These are phyloP conservation scores for Blastocrithidia nonstop DNA, from an alignment of 208 protist species.

Conservation along the genomic window DNA sequence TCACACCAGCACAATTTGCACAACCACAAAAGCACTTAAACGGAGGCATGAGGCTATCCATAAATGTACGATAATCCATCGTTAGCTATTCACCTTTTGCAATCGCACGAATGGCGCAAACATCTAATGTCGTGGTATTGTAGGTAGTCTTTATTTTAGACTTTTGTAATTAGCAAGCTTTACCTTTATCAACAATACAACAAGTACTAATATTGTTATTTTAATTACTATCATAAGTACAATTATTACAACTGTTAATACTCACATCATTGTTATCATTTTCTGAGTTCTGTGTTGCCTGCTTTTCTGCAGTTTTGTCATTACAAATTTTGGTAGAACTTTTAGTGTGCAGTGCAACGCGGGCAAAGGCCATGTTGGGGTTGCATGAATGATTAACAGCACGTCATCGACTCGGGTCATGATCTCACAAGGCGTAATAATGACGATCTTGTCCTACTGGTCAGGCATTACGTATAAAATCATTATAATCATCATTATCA, in stretches of 20 bases:
- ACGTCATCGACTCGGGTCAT: slow-evolving; percentile 42
- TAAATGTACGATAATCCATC: slow-evolving; percentile 80
- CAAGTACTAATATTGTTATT: too few relatives aligned
- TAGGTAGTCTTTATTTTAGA: too few relatives aligned
- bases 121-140: slow-evolving; percentile 42
- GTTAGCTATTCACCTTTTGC: slow-evolving; percentile 68
- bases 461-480: slow-evolving; percentile 66
- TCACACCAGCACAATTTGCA: slow-evolving; percentile 22
- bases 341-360: too few relatives aligned
- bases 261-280: too few relatives aligned
- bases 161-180: too few relatives aligned
- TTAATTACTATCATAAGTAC: too few relatives aligned
- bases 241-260: too few relatives aligned
- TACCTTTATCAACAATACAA: too few relatives aligned
- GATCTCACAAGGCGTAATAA: slow-evolving; percentile 79
- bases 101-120: slow-evolving; percentile 56
- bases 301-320: too few relatives aligned
- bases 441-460: slow-evolving; percentile 44
- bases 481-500: slow-evolving; percentile 19
- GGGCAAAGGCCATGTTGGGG: slow-evolving; percentile 67
- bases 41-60: slow-evolving; percentile 57
- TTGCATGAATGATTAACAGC: slow-evolving; percentile 72
- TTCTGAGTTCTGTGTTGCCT: too few relatives aligned
- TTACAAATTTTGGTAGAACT: too few relatives aligned
- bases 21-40: slow-evolving; percentile 55